Base-by-base conservation (phyloP, 768 basidiomycete species). In the Russula lepida region DNA sequence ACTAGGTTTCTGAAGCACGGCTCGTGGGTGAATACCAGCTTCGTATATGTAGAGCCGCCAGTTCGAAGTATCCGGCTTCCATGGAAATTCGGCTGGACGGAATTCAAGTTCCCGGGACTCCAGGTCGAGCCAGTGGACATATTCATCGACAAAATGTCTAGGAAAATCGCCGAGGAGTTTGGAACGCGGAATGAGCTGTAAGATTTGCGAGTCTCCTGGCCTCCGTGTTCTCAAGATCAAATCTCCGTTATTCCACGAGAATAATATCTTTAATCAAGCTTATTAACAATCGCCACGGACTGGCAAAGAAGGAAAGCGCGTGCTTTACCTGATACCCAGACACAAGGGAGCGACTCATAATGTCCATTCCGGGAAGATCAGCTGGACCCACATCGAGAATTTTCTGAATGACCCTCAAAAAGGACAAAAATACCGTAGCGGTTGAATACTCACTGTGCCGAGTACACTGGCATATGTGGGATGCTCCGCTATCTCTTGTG, bases 381-480 rank as follows among this genome's bases (percentile, higher is more conserved):
- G 59, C 46, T 7, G 63, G 60, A 4, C 25, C 12, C 15, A 61
- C 63, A 27, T 56, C 37, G 3, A 64, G 50, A 41, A 47, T 33
- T 43, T 46, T 53, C 62, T 63, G 52, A 30, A 33, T 25, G 9
- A 3, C 3, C 51, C 0, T 54, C 21, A 51, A 32, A 41, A 28
- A 23, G 21, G 17, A 0, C 4, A 9, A 13, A 11, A 21, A 5
- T 1, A 33, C n/a, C 11, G 6, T 4, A n/a, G 3, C 6, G n/a
- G n/a, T 25, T 23, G 25, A 50, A 7, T 3, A 28, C 58, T 46
- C 53, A 63, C 78, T 11, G 70, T 41, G 32, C 71, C 70, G 46
- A 81, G 74, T n/a, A 79, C 58, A 7, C 71, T 67, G 15, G 47
- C 48, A 58, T 78, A 81, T 2, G 70, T 65, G 1, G 70, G 32